Evolutionary conservation across 306 rosid genomes (phyloP).

Genomic region (Myrica gale): DNA sequence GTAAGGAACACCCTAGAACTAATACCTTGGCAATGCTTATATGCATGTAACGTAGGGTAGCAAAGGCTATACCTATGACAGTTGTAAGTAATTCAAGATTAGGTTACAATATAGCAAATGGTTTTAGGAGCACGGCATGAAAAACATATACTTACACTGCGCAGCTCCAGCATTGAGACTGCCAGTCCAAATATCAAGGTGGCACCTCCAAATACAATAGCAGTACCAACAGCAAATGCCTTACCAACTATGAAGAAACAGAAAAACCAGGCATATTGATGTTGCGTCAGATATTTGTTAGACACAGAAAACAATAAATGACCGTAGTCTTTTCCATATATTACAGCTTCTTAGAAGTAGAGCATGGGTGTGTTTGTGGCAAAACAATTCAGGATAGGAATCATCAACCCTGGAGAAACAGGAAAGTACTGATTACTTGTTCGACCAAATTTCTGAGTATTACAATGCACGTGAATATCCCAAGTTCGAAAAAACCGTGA

Average conservation of each 20-base stretch:
- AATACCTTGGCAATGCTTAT: neutral
- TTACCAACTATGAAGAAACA: constrained; percentile 58
- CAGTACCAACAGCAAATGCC: constrained; percentile 78
- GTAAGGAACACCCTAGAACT: neutral
- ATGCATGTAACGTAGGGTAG: neutral
- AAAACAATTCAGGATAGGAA: neutral
- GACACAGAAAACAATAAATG: neutral
- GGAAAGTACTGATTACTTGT: neutral
- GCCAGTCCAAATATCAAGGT: constrained; percentile 59
- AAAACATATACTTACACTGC: constrained; percentile 48
- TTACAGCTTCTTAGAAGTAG: neutral
- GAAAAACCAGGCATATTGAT: constrained; percentile 19
- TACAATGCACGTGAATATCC: neutral
- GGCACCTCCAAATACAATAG: constrained; percentile 72
- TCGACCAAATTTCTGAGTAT: neutral
- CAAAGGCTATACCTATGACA: neutral
- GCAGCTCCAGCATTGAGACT: constrained; percentile 64
- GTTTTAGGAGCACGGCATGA: constrained; percentile 10
- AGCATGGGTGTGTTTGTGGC: neutral
- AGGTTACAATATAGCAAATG: constrained; percentile 2
- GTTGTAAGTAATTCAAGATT: neutral
- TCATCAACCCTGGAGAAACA: neutral
- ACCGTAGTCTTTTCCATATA: neutral
- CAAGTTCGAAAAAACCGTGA: neutral
- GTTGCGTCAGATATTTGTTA: neutral